These are phyloP conservation scores for Pinus tabuliformis DNA, from an alignment of 75 land plant species.

Conservation along the genomic window DNA sequence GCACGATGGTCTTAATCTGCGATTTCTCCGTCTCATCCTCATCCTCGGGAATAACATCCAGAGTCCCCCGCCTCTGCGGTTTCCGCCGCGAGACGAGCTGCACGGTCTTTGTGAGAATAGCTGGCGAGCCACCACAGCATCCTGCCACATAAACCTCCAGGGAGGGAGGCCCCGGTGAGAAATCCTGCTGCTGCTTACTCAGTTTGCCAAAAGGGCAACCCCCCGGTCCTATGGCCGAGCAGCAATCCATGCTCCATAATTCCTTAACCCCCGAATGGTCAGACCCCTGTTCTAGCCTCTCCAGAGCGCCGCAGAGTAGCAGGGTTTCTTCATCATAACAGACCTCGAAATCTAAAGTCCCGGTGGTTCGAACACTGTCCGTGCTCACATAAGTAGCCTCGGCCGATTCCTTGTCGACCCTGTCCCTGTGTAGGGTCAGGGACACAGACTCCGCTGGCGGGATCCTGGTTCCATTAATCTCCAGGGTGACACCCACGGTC, in stretches of 20 bases:
- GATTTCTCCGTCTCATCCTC: constrained; percentile 46
- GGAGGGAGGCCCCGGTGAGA: constrained; percentile 21
- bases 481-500: constrained; percentile 58
- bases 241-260: constrained; percentile 79
- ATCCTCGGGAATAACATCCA: constrained; percentile 71
- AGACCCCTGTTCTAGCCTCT: constrained; percentile 25
- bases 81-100: constrained; percentile 49
- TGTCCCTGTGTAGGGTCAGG: constrained; percentile 56
- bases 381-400: constrained; percentile 90
- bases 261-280: constrained; percentile 28
- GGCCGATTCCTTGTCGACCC: constrained; percentile 74
- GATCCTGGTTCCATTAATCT: constrained; percentile 73
- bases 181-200: constrained; percentile 21
- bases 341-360: constrained; percentile 70
- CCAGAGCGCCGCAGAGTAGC: constrained; percentile 61
- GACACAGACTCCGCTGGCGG: constrained; percentile 42
- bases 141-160: constrained; percentile 92
- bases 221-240: constrained; percentile 37
- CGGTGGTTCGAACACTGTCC: constrained; percentile 64
- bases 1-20: constrained; percentile 7
- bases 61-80: constrained; percentile 16
- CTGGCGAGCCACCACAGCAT: constrained; percentile 57
- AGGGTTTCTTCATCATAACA: constrained; percentile 46
- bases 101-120: constrained; percentile 75
- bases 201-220: constrained; percentile 19